Base-by-base conservation (phyloP, 1,139 yeast genomes). In the Suhomyces coccinellae region DNA sequence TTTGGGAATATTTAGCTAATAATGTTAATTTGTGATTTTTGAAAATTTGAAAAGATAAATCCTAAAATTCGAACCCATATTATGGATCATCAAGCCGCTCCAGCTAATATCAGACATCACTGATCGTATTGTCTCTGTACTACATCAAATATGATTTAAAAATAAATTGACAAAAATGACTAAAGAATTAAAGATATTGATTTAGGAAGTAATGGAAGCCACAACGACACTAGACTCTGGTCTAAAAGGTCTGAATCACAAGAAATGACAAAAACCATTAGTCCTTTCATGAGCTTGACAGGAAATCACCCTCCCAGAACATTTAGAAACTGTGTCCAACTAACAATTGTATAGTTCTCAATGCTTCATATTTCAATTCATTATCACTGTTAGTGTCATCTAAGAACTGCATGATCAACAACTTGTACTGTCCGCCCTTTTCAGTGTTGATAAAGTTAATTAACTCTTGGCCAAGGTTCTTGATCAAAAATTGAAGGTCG, bases 291-390 rank as follows among this genome's bases (percentile, higher is more conserved):
- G 8, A 20, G 30, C 30, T 28, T 14, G 33, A 10, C 33, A 31
- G 11, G 33, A 31, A 5, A 10, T 31, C 30, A 26, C 3, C 29
- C 12, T 12, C 4, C n/a, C n/a, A 26, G 29, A 12, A 26, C n/a
- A 10, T 26, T 33, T 26, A 42, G 50, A 59, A 67, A 43, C 53
- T 61, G 46, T 88, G 91, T 7, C 97, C 89, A 47, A 93, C 95
- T 59, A 93, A 80, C 48, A 85, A 80, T 71, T 95, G 99, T 17
- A 97, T 88, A 1, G 98, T 90, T 65, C 87, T 88, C 61, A 93
- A 79, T 1, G 99, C 98, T 71, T 93, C 97, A 63, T 86, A 93
- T 63, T 93, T 88, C 56, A 93, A 91, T 59, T 89, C 95, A 33
- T 91, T 78, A 63, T 90, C 95, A 35, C 85, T 80, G 46, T 84